These are phyloP conservation scores for Clarireedia hainanense DNA, from an alignment of 2,329 filamentous ascomycete genomes.

Conservation along the genomic window DNA sequence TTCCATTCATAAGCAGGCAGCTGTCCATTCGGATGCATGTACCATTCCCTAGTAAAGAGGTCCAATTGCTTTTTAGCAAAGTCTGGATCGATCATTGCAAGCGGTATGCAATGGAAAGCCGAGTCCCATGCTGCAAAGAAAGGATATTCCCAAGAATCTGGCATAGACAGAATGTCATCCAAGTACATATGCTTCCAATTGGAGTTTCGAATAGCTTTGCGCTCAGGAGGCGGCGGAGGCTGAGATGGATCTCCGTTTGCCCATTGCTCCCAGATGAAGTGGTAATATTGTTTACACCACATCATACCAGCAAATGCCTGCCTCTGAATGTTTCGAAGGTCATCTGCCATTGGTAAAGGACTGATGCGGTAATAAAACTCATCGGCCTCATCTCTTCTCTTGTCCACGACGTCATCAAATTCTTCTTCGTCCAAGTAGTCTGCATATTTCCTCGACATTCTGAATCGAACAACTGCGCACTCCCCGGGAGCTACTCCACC, in stretches of 20 bases:
- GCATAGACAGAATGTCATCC: conserved; percentile 95
- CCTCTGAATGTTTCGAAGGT: conserved; percentile 88
- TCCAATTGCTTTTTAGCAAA: conserved; percentile 98
- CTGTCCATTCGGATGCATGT: conserved; percentile 96
- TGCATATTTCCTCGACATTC: conserved; percentile 68
- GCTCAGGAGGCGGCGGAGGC: conserved; percentile 72
- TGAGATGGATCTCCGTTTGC: conserved; percentile 86
- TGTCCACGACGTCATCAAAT: conserved; percentile 86
- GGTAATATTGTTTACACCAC: conserved; percentile 96
- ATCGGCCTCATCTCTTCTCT: conserved; percentile 80
- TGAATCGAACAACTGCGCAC: conserved; percentile 91
- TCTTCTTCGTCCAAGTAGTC: conserved; percentile 84
- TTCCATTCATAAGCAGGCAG: conserved; percentile 94
- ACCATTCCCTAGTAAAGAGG: conserved; percentile 94
- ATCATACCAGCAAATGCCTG: conserved; percentile 96
- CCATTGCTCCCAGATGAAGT: conserved; percentile 98
- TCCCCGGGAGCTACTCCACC: conserved; percentile 83
- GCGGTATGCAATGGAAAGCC: conserved; percentile 90
- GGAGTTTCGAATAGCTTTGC: conserved; percentile 75
- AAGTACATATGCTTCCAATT: conserved; percentile 94
- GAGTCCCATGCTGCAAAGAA: conserved; percentile 98
- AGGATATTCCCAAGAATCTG: conserved; percentile 96
- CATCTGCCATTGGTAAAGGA: conserved; percentile 86
- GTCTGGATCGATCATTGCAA: conserved; percentile 96
- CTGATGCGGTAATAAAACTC: conserved; percentile 94